A percentile compares a stretch with the other conserved stretches of the same genome.
Conservation (phyloP, 1,139 yeast species). For the Magnusiomyces suaveolens region DNA sequence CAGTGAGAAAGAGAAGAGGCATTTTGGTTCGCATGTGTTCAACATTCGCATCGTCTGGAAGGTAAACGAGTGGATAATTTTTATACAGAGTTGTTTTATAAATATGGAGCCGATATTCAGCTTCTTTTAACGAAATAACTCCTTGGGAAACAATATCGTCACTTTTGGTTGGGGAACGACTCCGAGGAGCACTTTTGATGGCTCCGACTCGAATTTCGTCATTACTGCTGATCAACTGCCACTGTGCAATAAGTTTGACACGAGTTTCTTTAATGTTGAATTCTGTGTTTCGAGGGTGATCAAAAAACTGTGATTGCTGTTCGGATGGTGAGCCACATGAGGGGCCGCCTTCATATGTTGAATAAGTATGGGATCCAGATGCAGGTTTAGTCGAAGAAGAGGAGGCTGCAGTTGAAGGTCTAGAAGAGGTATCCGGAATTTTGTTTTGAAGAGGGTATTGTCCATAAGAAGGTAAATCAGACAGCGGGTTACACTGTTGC, state of each 20-base stretch:
- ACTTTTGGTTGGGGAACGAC: slow-evolving; percentile 22
- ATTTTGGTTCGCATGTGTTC: slow-evolving; percentile 41
- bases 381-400: background rate
- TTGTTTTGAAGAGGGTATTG: too few relatives aligned
- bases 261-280: slow-evolving; percentile 22
- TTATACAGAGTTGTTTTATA: slow-evolving; percentile 26
- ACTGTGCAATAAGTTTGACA: slow-evolving; percentile 26
- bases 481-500: background rate
- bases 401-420: background rate
- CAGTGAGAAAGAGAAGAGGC: slow-evolving; percentile 55
- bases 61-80: slow-evolving; percentile 45
- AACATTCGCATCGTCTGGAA: slow-evolving; percentile 39
- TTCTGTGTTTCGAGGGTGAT: slow-evolving; percentile 15
- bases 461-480: background rate
- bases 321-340: background rate
- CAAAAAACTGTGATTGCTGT: background rate
- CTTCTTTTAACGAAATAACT: slow-evolving; percentile 28
- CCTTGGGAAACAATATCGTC: slow-evolving; percentile 30
- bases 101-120: slow-evolving; percentile 24
- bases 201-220: slow-evolving; percentile 22
- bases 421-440: too few relatives aligned
- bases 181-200: slow-evolving; percentile 17
- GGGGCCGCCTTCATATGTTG: background rate
- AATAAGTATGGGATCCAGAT: background rate
- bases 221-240: slow-evolving; percentile 26